Percentiles rank a stretch among this genome's conserved stretches.
phyloP scores from a whole-genome alignment of 129 eudicot species.

The Smallanthus sonchifolius region DNA sequence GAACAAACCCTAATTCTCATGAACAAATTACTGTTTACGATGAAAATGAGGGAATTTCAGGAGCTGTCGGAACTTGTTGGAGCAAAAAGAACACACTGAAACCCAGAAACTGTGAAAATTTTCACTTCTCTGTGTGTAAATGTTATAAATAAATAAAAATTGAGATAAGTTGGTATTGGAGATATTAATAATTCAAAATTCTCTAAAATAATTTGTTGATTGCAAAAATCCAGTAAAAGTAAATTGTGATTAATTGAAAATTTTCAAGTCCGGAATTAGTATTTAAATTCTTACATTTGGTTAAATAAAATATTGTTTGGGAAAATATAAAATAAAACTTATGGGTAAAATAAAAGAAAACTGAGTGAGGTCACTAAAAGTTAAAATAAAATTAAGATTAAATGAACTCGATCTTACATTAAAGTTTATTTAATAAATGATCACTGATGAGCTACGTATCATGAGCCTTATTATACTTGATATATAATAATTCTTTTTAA shows the following conservation, averaged over 20 bases:
- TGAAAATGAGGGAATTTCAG: slow-evolving; percentile 19
- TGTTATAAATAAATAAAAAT: neutral
- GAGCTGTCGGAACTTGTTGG: slow-evolving; percentile 11
- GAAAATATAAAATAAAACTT: too few species aligned
- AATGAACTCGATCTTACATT: too few species aligned
- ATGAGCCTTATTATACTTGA: too few species aligned
- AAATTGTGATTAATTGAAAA: slow-evolving; percentile 26
- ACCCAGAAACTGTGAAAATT: slow-evolving; percentile 18
- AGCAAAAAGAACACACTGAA: slow-evolving; percentile 29
- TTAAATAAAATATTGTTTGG: neutral
- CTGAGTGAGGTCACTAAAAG: too few species aligned
- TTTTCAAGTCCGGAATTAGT: slow-evolving; percentile 24
- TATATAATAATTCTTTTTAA: too few species aligned
- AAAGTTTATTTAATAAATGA: too few species aligned
- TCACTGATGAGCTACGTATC: too few species aligned
- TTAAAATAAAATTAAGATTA: too few species aligned
- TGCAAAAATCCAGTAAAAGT: slow-evolving; percentile 33
- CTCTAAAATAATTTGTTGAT: slow-evolving; percentile 12
- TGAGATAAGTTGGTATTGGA: neutral
- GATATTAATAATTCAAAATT: slow-evolving; percentile 1
- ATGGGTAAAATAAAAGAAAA: too few species aligned
- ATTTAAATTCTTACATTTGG: neutral
- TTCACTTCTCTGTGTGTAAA: slow-evolving; percentile 15
- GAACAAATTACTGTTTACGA: slow-evolving; percentile 19
- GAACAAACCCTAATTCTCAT: neutral